Evolutionary conservation across 2,329 filamentous ascomycete genomes (phyloP).

Genomic region (Rosellinia necatrix): DNA sequence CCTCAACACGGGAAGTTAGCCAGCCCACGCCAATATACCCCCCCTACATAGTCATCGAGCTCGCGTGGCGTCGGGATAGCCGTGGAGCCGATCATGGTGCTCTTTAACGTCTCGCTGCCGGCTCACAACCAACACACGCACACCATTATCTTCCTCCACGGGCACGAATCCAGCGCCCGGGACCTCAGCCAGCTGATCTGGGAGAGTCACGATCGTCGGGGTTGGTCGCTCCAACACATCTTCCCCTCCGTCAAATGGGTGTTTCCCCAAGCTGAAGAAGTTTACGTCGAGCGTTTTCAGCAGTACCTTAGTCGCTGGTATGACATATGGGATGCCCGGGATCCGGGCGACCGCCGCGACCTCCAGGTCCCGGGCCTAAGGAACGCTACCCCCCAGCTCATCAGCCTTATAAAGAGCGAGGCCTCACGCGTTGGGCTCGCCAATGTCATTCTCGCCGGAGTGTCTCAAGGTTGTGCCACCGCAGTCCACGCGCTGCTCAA

Average conservation of each 20-base stretch:
- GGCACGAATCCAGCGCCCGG: slow-evolving; percentile 46
- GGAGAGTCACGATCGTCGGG: slow-evolving; percentile 38
- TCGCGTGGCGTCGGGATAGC: background rate
- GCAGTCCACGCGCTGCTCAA: slow-evolving; percentile 35
- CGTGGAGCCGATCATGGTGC: slow-evolving; percentile 17
- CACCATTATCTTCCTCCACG: slow-evolving; percentile 52
- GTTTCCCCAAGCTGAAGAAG: slow-evolving; percentile 50
- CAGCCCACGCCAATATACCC: no score
- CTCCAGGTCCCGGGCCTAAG: slow-evolving; percentile 48
- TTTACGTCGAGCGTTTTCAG: slow-evolving; percentile 35
- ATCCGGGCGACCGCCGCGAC: slow-evolving; percentile 47
- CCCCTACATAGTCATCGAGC: background rate
- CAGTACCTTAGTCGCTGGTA: slow-evolving; percentile 53
- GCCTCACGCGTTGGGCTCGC: slow-evolving; percentile 43
- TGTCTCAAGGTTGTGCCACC: slow-evolving; percentile 52
- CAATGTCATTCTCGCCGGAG: slow-evolving; percentile 49
- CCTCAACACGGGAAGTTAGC: no score
- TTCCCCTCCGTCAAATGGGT: slow-evolving; percentile 56
- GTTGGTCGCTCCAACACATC: slow-evolving; percentile 43
- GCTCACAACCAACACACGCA: slow-evolving; percentile 38
- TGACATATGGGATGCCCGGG: slow-evolving; percentile 50
- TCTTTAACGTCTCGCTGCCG: slow-evolving; percentile 19
- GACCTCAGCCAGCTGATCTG: slow-evolving; percentile 41
- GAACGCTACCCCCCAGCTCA: slow-evolving; percentile 43
- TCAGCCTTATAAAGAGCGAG: slow-evolving; percentile 42